These are phyloP conservation scores for Saturnispora kantuleensis DNA, from an alignment of 805 yeast species.

Conservation along the genomic window DNA sequence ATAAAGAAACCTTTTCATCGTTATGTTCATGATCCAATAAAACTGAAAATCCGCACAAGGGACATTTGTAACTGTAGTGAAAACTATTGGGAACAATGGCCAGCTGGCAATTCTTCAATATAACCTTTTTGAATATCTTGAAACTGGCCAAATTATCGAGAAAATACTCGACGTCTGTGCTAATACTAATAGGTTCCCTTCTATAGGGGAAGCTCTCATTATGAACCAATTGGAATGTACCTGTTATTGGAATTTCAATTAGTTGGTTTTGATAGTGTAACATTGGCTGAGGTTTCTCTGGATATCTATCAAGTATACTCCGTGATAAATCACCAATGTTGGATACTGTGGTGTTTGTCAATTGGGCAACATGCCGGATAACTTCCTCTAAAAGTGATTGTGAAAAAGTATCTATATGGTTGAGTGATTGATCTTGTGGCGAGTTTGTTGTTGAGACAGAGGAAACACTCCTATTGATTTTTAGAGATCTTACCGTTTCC, in stretches of 20 bases:
- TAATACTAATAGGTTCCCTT: constrained; percentile 14
- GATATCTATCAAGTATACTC: not conserved
- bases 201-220: constrained; percentile 12
- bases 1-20: not conserved
- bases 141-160: constrained; percentile 5
- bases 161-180: constrained; percentile 6
- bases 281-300: not conserved
- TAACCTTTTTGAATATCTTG: constrained; percentile 10
- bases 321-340: not conserved
- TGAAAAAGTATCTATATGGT: not conserved
- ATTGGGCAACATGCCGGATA: not conserved
- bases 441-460: not conserved
- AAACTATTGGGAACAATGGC: not conserved
- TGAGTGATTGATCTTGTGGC: not conserved
- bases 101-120: constrained; percentile 8
- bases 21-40: not conserved
- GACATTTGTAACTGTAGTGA: not conserved
- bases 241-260: constrained; percentile 11
- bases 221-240: not conserved
- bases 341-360: not conserved
- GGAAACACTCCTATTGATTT: not conserved
- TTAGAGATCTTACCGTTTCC: not conserved
- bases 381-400: constrained; percentile 1
- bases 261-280: constrained; percentile 12
- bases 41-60: not conserved